Conservation (phyloP, 1,139 yeast genomes). For the Saccharomycopsis hybrid region DNA sequence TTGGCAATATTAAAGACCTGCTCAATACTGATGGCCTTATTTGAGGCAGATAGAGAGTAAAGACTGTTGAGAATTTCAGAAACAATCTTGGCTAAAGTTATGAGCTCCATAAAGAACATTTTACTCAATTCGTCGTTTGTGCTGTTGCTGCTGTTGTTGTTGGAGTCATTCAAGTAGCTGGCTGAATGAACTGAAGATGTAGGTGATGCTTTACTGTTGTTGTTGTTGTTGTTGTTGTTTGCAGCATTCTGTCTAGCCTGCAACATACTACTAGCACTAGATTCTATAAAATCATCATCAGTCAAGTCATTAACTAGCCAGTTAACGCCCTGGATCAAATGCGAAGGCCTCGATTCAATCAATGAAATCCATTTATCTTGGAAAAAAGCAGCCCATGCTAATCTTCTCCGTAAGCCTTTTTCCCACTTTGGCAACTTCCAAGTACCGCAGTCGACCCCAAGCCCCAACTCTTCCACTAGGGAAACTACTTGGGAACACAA, state of each 20-base stretch:
- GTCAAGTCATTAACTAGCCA: conserved; percentile 62
- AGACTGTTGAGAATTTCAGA: conserved; percentile 67
- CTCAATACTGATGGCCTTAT: conserved; percentile 49
- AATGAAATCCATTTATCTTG: conserved; percentile 86
- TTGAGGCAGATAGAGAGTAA: conserved; percentile 63
- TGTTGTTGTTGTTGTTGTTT: conserved; percentile 3
- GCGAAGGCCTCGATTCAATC: conserved; percentile 76
- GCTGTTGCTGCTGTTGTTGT: conserved; percentile 1
- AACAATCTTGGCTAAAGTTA: conserved; percentile 61
- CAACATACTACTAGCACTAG: conserved; percentile 26
- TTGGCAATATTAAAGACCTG: conserved; percentile 70
- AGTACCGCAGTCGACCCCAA: conserved; percentile 75
- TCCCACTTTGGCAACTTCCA: conserved; percentile 96
- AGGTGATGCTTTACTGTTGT: conserved; percentile 2
- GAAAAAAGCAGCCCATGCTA: conserved; percentile 90
- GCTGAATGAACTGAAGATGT: conserved; percentile 6
- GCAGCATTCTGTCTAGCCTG: conserved; percentile 23
- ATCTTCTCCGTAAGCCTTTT: conserved; percentile 69
- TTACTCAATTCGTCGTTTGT: conserved; percentile 56
- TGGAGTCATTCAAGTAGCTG: conserved; percentile 4
- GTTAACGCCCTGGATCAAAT: conserved; percentile 52
- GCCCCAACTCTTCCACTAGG: conserved; percentile 76
- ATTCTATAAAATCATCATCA: conserved; percentile 71
- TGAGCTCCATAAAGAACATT: conserved; percentile 60
- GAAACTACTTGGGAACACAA: conserved; percentile 83